Conservation (phyloP, 805 yeast species). For the Candida broadrunensis region DNA sequence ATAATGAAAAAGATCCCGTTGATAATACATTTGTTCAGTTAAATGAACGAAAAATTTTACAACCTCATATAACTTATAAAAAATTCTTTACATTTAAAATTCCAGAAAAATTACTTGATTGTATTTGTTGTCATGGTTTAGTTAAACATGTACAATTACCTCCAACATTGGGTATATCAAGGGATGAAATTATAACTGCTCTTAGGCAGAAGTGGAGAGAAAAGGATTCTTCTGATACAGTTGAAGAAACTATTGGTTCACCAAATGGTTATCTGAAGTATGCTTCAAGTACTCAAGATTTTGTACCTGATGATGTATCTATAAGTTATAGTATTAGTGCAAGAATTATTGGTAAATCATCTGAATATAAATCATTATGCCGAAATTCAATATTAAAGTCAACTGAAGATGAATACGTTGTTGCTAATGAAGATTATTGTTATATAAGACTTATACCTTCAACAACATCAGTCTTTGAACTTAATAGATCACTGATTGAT, state of each 20-base stretch:
- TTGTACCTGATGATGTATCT: constrained; percentile 25
- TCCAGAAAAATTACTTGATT: constrained; percentile 35
- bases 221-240: neutral
- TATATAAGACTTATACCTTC: constrained; percentile 22
- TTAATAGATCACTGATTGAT: constrained; percentile 26
- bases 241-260: neutral
- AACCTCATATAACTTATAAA: constrained; percentile 33
- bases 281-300: constrained; percentile 23
- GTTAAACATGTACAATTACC: constrained; percentile 37
- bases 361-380: constrained; percentile 20
- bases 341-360: constrained; percentile 34
- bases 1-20: constrained; percentile 23
- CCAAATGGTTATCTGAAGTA: constrained; percentile 9
- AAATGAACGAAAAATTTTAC: constrained; percentile 19
- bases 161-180: constrained; percentile 33
- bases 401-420: constrained; percentile 25
- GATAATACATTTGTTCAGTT: constrained; percentile 29
- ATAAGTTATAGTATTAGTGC: constrained; percentile 34
- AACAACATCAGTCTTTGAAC: constrained; percentile 21
- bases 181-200: constrained; percentile 22
- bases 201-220: constrained; percentile 23
- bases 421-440: constrained; percentile 24
- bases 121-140: constrained; percentile 31
- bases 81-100: constrained; percentile 38
- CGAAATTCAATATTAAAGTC: constrained; percentile 6